These are phyloP conservation scores for Petunia hybrid DNA, from an alignment of 305 asterid species.

Conservation along the genomic window DNA sequence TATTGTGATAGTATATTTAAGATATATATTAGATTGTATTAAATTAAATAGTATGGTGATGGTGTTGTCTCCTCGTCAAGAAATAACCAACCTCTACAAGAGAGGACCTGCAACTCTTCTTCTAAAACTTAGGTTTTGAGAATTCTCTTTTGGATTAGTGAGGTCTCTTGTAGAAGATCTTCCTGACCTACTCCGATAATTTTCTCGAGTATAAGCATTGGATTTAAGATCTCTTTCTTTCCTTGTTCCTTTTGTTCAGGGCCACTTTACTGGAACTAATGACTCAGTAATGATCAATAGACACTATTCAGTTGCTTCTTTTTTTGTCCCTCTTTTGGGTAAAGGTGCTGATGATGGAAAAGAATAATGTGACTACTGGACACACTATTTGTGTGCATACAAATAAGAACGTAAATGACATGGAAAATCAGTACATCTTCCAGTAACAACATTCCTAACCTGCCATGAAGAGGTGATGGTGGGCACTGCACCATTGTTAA, in stretches of 20 bases:
- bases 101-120: slow-evolving; percentile 19
- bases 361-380: background rate
- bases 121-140: background rate
- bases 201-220: background rate
- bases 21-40: background rate
- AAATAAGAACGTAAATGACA: background rate
- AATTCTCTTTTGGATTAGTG: background rate
- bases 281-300: background rate
- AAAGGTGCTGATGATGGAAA: background rate
- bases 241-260: slow-evolving; percentile 14
- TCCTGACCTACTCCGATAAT: background rate
- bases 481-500: slow-evolving; percentile 95
- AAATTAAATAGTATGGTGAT: background rate
- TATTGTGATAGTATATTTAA: background rate
- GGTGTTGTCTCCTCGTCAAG: background rate
- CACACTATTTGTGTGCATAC: background rate
- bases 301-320: background rate
- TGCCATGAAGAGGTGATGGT: slow-evolving; percentile 98
- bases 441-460: slow-evolving; percentile 52
- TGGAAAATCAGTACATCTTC: slow-evolving; percentile 16
- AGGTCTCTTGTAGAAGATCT: background rate
- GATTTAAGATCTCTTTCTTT: background rate
- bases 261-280: background rate
- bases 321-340: slow-evolving; percentile 1
- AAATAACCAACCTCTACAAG: background rate